Conservation (phyloP, 2,329 filamentous ascomycete genomes). For the Ophiosphaerella korrae region DNA sequence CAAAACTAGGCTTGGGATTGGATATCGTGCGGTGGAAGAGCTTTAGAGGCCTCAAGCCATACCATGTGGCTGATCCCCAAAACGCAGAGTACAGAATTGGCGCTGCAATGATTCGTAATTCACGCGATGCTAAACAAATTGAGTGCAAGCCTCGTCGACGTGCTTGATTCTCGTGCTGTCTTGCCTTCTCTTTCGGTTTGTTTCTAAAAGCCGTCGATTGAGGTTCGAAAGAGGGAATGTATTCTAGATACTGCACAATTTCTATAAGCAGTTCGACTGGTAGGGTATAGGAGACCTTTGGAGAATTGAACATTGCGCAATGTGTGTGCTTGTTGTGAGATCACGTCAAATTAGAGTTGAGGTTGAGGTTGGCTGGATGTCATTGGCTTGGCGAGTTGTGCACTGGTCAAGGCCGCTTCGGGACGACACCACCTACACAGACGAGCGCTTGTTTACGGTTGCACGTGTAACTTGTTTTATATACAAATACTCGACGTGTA, state of each 20-base stretch:
- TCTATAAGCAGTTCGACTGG: constrained; percentile 33
- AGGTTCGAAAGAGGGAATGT: constrained; percentile 26
- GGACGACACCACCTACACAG: neutral
- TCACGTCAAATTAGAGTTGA: no score
- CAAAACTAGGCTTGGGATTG: neutral
- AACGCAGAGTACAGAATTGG: constrained; percentile 33
- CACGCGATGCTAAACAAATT: constrained; percentile 24
- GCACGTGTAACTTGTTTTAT: neutral
- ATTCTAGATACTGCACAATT: constrained; percentile 15
- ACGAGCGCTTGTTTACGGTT: no score
- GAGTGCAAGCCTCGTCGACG: constrained; percentile 21
- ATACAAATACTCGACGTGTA: neutral
- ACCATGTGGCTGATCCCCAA: constrained; percentile 16
- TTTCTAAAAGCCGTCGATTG: constrained; percentile 26
- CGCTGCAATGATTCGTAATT: constrained; percentile 21
- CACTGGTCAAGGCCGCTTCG: neutral
- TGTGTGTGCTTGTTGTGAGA: neutral
- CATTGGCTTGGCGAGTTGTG: no score
- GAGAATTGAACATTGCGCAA: neutral
- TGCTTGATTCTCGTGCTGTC: constrained; percentile 30
- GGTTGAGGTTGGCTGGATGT: no score
- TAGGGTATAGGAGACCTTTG: constrained; percentile 7
- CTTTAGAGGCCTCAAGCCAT: constrained; percentile 17
- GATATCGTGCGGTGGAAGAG: constrained; percentile 24
- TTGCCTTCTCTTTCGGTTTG: constrained; percentile 16